Conservation (phyloP, 1,139 yeast species). For the Candida sp. region DNA sequence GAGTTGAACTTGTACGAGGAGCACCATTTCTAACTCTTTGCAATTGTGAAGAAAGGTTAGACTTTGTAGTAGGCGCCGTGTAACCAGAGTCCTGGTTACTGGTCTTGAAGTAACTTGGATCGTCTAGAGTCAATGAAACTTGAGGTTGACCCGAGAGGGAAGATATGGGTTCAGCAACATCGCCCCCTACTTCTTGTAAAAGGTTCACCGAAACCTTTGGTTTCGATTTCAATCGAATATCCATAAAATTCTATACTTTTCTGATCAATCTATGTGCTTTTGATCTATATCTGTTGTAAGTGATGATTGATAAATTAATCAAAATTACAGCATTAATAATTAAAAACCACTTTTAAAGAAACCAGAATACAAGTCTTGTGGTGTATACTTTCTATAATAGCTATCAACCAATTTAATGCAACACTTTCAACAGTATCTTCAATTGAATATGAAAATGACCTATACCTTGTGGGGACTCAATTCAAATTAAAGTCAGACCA, state of each 20-base stretch:
- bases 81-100: slow-evolving; percentile 1
- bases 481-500: neutral
- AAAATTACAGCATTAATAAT: too few relatives aligned
- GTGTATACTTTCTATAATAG: too few relatives aligned
- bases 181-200: slow-evolving; percentile 14
- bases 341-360: too few relatives aligned
- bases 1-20: neutral
- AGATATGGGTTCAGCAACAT: neutral
- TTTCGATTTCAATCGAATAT: slow-evolving; percentile 41
- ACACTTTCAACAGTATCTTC: neutral
- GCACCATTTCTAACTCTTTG: neutral
- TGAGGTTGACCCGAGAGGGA: neutral
- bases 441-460: neutral
- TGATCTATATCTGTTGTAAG: too few relatives aligned
- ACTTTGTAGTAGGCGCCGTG: slow-evolving; percentile 1
- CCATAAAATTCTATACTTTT: slow-evolving; percentile 20
- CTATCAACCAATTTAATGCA: too few relatives aligned
- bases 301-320: too few relatives aligned
- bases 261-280: too few relatives aligned
- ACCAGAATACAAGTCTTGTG: too few relatives aligned
- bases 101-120: slow-evolving; percentile 3
- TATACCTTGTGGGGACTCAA: neutral
- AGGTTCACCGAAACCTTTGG: slow-evolving; percentile 40
- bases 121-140: slow-evolving; percentile 2
- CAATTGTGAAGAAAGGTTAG: slow-evolving; percentile 2